Base-by-base conservation (phyloP, 306 rosid genomes). In the Rubus idaeus region DNA sequence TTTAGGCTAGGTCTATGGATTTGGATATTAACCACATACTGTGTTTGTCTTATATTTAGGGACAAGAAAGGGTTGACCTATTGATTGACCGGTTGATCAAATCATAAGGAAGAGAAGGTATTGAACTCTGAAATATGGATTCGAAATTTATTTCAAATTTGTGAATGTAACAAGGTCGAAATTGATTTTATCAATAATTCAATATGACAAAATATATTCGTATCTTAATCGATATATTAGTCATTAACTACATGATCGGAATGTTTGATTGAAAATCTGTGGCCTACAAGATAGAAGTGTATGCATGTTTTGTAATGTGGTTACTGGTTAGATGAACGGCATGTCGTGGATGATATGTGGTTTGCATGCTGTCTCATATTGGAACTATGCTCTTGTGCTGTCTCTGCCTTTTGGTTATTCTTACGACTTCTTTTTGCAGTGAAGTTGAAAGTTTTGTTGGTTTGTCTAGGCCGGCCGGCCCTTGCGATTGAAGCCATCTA, bases 321-420 rank as follows among this genome's bases (percentile, higher is more conserved):
- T 8, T 3, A 23, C n/a, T 75, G 63, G 75, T 45, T 71, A 35
- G 81, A 76, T 73, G 39, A 78, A 71, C 78, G 49, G 84, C 78
- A 70, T 70, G 65, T 52, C 21, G 81, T 55, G 14, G 53, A 69
- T 26, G n/a, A 14, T 30, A 62, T 42, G 21, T 53, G 82, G 49
- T 46, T 37, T 60, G 75, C 23, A 0, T 21, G 79, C 72, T 23
- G 58, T 68, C 62, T 65, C 21, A 20, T 50, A 42, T 76, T 65
- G 78, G 75, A 47, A 49, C 46, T 10, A 57, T 50, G 53, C 70
- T 41, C 11, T 73, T 76, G 77, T 45, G 51, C 18, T n/a, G 77
- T 71, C n/a, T n/a, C 49, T 42, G 30, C 37, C 40, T 75, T 70
- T 49, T 6, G 52, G 18, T 65, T 35, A 63, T 67, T 62, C 55